Conservation (phyloP, 1,284 basidiomycete species). For the Rhodotorula sp. region DNA sequence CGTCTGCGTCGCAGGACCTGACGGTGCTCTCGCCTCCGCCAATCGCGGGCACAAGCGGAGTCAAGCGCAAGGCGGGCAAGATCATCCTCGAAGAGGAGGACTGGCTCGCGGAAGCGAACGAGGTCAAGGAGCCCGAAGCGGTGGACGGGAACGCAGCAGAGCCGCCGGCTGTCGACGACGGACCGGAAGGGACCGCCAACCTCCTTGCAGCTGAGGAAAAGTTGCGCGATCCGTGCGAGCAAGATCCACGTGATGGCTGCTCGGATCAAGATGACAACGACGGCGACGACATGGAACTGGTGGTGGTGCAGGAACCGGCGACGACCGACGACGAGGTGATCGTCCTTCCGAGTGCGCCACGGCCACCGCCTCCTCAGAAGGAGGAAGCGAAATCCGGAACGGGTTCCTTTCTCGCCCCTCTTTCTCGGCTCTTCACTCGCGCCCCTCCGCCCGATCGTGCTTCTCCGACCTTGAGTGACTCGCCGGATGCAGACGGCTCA, state of each 20-base stretch:
- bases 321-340: constrained; percentile 6
- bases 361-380: background rate
- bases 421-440: constrained; percentile 23
- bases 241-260: constrained; percentile 7
- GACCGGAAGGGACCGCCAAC: constrained; percentile 2
- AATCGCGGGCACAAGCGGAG: background rate
- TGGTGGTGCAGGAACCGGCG: background rate
- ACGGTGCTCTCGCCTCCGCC: background rate
- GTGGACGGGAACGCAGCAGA: background rate
- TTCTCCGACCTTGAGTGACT: background rate
- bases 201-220: background rate
- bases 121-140: constrained; percentile 33
- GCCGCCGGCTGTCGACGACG: constrained; percentile 17
- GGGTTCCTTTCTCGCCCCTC: constrained; percentile 14
- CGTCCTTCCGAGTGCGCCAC: background rate
- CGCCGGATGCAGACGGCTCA: constrained; percentile 19
- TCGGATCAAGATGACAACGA: constrained; percentile 6
- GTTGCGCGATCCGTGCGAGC: background rate
- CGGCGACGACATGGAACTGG: background rate
- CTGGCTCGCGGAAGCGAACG: constrained; percentile 12
- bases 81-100: constrained; percentile 35
- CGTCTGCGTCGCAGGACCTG: background rate
- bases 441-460: background rate
- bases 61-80: background rate
- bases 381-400: background rate